Evolutionary conservation across 2,329 filamentous ascomycete species (phyloP), one percentile per base, ranked within the genome.

Genomic region (Colletotrichum sp.): DNA sequence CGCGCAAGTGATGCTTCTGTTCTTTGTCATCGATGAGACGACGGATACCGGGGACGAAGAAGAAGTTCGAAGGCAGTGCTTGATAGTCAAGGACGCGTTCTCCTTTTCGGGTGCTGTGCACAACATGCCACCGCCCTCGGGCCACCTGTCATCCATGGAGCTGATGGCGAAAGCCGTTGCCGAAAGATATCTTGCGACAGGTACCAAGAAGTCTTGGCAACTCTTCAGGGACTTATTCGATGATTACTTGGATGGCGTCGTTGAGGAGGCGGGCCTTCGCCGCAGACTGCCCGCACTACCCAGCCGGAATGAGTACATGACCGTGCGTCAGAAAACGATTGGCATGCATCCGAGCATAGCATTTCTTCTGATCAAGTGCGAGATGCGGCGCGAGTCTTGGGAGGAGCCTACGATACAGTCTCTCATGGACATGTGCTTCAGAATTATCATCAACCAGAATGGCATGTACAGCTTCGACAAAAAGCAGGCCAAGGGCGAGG

Each of bases 141-240:
- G 3, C 0, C 39, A n/a, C 3, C 39, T 24, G 44, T 52, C 44
- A 52, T 52, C n/a, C 0, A 13, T 21, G 44, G 44, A 52, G 44
- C 44, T 52, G 2, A 21, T 24, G n/a, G n/a, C n/a, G 12, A 52
- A 4, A 52, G 44, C 13, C 2, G 10, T 52, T 52, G 44, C n/a
- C n/a, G 3, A 52, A 0, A 52, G n/a, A 21, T 52, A 52, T 2
- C 44, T 24, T 0, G 4, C 0, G n/a, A 21, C 1, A 52, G 44
- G n/a, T 0, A 52, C n/a, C 44, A 52, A 7, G 6, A 4, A 21
- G 44, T 52, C 44, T 52, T 24, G 44, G 44, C n/a, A 52, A 13
- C n/a, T 52, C 44, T 52, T 52, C 4, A 21, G 6, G 12, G 44
- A 21, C 10, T 13, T 52, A 6, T 24, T 52, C n/a, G 1, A 21